These are phyloP conservation scores for Chlorociboria aeruginascens DNA, from an alignment of 495 filamentous ascomycete genomes.

Conservation along the genomic window DNA sequence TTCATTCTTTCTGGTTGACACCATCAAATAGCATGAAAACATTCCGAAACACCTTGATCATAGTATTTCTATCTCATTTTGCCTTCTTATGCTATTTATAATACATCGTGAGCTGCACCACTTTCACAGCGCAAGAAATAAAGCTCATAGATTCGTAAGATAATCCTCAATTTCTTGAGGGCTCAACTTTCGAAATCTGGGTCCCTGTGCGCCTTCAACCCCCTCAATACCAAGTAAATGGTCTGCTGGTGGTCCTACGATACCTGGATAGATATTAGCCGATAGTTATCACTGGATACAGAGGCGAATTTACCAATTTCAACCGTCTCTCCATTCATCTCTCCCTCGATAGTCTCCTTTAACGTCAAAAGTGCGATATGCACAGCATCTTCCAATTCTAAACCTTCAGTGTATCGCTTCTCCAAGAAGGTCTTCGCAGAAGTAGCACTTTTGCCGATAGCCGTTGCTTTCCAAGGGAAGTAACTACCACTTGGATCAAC, in stretches of 20 bases:
- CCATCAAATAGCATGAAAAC: not conserved
- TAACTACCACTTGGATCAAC: slow-evolving; percentile 95
- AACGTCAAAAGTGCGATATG: slow-evolving; percentile 95
- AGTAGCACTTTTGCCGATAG: slow-evolving; percentile 96
- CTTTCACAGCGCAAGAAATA: slow-evolving; percentile 7
- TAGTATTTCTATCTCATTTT: slow-evolving; percentile 16
- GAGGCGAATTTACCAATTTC: slow-evolving; percentile 67
- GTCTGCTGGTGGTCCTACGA: slow-evolving; percentile 88
- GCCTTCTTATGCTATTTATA: slow-evolving; percentile 17
- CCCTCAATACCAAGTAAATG: slow-evolving; percentile 88
- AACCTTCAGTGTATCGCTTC: slow-evolving; percentile 93
- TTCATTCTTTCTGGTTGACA: slow-evolving; percentile 31
- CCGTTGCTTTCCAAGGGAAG: slow-evolving; percentile 98
- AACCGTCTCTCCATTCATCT: slow-evolving; percentile 98
- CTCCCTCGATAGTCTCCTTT: slow-evolving; percentile 98
- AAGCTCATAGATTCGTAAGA: slow-evolving; percentile 76
- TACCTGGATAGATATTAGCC: slow-evolving; percentile 48
- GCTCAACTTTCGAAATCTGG: slow-evolving; percentile 89
- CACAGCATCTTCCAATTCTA: slow-evolving; percentile 96
- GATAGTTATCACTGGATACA: not conserved
- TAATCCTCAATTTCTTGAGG: slow-evolving; percentile 99
- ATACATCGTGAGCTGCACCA: slow-evolving; percentile 15
- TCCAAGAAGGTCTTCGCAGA: slow-evolving; percentile 97
- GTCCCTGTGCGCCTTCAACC: slow-evolving; percentile 78
- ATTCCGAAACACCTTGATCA: not conserved